Conservation (phyloP, 176 grass and related monocot species). For the Zizania latifolia region DNA sequence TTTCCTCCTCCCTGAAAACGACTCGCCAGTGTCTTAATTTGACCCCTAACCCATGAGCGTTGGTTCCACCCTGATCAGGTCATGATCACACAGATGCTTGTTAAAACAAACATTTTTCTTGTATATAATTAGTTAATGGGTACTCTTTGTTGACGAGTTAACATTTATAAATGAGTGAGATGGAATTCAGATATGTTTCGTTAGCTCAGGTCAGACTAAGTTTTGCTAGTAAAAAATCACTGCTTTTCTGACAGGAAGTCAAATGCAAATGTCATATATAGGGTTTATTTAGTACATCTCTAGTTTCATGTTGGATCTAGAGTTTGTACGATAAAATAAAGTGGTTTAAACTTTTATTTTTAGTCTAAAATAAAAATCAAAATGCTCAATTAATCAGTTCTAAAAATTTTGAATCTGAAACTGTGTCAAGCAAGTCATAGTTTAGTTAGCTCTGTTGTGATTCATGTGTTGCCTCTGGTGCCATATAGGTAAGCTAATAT, state of each 20-base stretch:
- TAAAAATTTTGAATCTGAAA: too few species aligned
- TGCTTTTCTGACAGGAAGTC: not conserved
- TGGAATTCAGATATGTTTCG: not conserved
- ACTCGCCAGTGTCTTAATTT: conserved; percentile 4
- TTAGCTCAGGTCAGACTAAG: not conserved
- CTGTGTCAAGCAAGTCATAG: too few species aligned
- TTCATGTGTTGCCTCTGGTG: not conserved
- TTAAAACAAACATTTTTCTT: not conserved
- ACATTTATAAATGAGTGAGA: not conserved
- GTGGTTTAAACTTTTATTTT: too few species aligned
- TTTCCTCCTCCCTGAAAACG: not conserved
- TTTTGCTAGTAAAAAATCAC: not conserved
- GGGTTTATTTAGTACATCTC: too few species aligned
- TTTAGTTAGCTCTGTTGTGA: not conserved
- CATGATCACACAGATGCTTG: not conserved
- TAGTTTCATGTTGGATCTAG: too few species aligned
- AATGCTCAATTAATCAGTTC: too few species aligned
- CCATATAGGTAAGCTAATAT: not conserved
- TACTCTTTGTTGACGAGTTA: not conserved
- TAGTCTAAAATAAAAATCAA: too few species aligned
- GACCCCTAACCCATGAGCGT: conserved; percentile 8
- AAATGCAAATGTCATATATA: not conserved
- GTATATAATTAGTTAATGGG: not conserved
- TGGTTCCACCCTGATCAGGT: not conserved
- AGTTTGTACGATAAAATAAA: too few species aligned